These are phyloP conservation scores for Carex kokanica DNA, from an alignment of 176 grass and related monocot genomes.

Conservation along the genomic window DNA sequence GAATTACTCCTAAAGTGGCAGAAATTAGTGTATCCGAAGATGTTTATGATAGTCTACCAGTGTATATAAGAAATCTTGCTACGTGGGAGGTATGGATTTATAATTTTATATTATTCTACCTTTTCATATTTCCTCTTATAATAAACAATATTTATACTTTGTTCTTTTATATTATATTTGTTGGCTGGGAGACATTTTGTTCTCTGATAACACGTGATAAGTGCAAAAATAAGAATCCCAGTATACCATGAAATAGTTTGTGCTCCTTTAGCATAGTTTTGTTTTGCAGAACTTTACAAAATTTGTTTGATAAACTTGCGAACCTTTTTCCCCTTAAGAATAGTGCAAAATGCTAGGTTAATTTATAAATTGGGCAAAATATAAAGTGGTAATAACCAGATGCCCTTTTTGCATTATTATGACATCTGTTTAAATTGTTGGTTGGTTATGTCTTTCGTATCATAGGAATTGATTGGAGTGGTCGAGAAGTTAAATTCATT, in stretches of 20 bases:
- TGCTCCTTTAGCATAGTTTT: not conserved
- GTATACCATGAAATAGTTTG: not conserved
- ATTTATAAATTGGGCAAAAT: not conserved
- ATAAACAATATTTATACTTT: not conserved
- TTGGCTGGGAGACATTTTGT: not conserved
- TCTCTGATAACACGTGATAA: not conserved
- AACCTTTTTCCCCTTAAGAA: not conserved
- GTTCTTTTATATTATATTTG: not conserved
- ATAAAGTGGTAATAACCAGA: not conserved
- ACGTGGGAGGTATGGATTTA: conserved; percentile 67
- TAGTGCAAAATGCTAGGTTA: not conserved
- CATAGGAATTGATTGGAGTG: conserved; percentile 61
- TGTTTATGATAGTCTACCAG: conserved; percentile 63
- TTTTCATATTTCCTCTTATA: not conserved
- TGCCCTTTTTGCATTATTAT: not conserved
- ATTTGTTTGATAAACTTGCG: not conserved
- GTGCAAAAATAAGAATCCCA: not conserved
- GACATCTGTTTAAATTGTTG: not conserved
- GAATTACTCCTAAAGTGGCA: conserved; percentile 29
- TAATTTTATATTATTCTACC: conserved; percentile 21
- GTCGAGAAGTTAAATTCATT: conserved; percentile 70
- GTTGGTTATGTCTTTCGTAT: conserved; percentile 3
- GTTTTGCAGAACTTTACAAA: not conserved
- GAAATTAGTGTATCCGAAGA: conserved; percentile 43
- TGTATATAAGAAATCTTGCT: conserved; percentile 71